Conservation (phyloP, 2,329 filamentous ascomycete species). For the Aspergillus latus region DNA sequence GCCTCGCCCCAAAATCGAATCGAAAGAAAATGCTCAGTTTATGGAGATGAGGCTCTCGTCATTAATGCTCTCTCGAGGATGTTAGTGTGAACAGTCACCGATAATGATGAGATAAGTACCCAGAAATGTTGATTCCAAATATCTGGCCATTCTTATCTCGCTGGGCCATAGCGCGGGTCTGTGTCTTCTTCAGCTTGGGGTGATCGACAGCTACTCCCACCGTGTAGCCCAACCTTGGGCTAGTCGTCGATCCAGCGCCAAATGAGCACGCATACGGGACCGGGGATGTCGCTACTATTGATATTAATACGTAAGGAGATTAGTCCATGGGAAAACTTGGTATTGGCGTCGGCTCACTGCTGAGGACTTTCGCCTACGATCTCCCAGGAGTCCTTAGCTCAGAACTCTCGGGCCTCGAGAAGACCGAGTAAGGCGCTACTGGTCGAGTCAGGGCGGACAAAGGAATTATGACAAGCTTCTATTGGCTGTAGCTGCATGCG, state of each 20-base stretch:
- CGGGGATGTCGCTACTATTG: no score
- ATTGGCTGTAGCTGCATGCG: conserved; percentile 7
- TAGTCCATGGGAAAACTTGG: background rate
- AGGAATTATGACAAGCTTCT: background rate
- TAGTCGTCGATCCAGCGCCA: conserved; percentile 1
- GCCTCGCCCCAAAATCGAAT: background rate
- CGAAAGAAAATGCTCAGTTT: no score
- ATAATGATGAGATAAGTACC: background rate
- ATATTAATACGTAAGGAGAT: no score
- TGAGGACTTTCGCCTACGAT: background rate
- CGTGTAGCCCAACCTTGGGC: background rate
- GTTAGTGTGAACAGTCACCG: background rate
- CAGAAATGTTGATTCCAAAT: conserved; percentile 9
- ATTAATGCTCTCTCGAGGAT: background rate
- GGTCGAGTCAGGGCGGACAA: background rate
- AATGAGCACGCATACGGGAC: background rate
- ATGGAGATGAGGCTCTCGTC: background rate
- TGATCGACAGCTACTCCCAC: conserved; percentile 10
- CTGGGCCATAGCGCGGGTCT: background rate
- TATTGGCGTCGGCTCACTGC: background rate
- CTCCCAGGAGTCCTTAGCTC: background rate
- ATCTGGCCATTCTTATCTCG: background rate
- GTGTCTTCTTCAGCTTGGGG: background rate
- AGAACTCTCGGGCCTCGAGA: background rate
- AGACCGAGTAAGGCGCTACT: background rate